Evolutionary conservation across 2,329 filamentous ascomycete species (phyloP).

Genomic region (Xylaria multiplex): DNA sequence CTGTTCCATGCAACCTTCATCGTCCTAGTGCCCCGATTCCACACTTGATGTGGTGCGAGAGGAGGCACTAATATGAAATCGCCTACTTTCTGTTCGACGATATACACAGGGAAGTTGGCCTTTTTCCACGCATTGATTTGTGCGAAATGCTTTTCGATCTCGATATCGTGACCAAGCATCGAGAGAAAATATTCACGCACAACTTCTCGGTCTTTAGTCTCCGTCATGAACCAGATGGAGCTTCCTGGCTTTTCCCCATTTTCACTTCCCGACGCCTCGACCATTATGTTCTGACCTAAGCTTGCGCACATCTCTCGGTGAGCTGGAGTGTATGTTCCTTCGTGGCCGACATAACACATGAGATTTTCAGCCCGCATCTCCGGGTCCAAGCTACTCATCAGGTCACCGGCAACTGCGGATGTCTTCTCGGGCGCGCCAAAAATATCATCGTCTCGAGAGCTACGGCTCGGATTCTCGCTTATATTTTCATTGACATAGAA

Average conservation of each 20-base stretch:
- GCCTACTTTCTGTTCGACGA: slow-evolving; percentile 89
- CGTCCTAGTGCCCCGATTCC: slow-evolving; percentile 94
- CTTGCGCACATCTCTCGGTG: slow-evolving; percentile 98
- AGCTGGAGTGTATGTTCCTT: slow-evolving; percentile 94
- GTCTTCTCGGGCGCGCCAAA: slow-evolving; percentile 62
- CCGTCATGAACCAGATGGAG: slow-evolving; percentile 99
- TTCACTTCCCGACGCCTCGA: slow-evolving; percentile 80
- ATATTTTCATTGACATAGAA: slow-evolving; percentile 91
- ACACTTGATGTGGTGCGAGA: slow-evolving; percentile 96
- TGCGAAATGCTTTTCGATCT: slow-evolving; percentile 96
- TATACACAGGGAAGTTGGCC: slow-evolving; percentile 90
- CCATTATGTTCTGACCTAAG: slow-evolving; percentile 97
- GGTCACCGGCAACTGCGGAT: slow-evolving; percentile 80
- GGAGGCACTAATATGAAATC: slow-evolving; percentile 96
- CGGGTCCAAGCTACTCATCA: slow-evolving; percentile 90
- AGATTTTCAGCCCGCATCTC: slow-evolving; percentile 94
- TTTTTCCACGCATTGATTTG: slow-evolving; percentile 96
- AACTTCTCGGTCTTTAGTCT: slow-evolving; percentile 88
- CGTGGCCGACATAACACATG: slow-evolving; percentile 98
- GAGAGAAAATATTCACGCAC: slow-evolving; percentile 95
- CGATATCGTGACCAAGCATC: slow-evolving; percentile 92
- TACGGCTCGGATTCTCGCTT: slow-evolving; percentile 43
- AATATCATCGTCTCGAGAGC: slow-evolving; percentile 54
- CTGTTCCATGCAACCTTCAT: slow-evolving; percentile 99
- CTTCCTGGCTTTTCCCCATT: slow-evolving; percentile 84